phyloP scores from a whole-genome alignment of 345 rosid species.

The Capsella bursapastoris region DNA sequence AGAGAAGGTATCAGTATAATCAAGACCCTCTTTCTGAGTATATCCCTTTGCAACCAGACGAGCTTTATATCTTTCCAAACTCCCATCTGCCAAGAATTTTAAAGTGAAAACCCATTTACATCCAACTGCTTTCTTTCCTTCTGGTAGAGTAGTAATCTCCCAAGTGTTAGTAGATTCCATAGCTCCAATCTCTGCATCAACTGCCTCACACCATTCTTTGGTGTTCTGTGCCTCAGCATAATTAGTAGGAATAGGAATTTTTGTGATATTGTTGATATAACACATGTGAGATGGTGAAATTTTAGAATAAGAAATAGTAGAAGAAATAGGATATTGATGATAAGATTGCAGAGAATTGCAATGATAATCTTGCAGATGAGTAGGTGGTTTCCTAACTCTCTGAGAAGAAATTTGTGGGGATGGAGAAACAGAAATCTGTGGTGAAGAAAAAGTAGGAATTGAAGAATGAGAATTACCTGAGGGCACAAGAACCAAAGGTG shows the following conservation, averaged over 20 bases:
- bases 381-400: background rate
- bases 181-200: no score
- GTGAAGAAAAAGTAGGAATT: no score
- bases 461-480: background rate
- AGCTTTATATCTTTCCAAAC: no score
- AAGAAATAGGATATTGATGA: background rate
- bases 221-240: background rate
- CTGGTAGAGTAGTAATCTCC: no score
- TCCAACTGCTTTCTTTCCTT: no score
- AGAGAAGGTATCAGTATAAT: background rate
- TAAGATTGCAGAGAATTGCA: background rate
- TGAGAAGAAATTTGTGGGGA: background rate
- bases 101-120: no score
- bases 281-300: background rate
- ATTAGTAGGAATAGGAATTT: background rate
- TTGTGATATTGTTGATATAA: no score
- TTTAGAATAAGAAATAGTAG: background rate
- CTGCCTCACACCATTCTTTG: no score
- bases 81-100: no score
- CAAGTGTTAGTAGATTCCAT: no score
- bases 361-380: background rate
- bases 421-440: background rate
- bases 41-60: no score
- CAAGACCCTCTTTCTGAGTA: background rate
- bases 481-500: background rate